Percentiles rank a stretch among this genome's conserved stretches.
Conservation (phyloP, 805 yeast genomes). For the Cyberlindnera galapagoensis region DNA sequence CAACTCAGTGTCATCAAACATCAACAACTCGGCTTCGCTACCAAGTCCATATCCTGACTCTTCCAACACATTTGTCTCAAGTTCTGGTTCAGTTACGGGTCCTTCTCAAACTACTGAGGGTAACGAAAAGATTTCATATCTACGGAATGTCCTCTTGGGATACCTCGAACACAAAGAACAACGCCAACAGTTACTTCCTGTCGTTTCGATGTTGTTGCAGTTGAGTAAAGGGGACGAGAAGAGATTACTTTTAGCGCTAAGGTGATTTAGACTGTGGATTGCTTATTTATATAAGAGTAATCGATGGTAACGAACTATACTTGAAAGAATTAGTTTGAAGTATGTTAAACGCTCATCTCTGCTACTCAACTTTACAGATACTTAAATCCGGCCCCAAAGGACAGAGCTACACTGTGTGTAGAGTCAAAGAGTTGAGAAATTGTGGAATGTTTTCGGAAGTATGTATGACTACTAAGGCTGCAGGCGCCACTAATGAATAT, state of each 20-base stretch:
- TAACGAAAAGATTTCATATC: slow-evolving; percentile 58
- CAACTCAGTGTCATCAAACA: slow-evolving; percentile 27
- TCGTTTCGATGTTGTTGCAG: slow-evolving; percentile 66
- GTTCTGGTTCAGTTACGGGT: background rate
- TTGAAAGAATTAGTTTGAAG: too few relatives aligned
- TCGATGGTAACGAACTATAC: too few relatives aligned
- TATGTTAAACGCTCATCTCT: too few relatives aligned
- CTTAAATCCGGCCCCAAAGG: too few relatives aligned
- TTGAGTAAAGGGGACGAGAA: slow-evolving; percentile 67
- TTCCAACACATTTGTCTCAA: too few relatives aligned
- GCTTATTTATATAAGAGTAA: background rate
- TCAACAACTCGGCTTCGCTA: slow-evolving; percentile 11
- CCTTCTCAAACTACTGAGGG: background rate
- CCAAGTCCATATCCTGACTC: too few relatives aligned
- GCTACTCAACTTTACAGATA: too few relatives aligned
- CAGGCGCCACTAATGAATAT: too few relatives aligned
- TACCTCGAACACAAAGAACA: slow-evolving; percentile 92
- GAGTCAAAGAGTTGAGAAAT: too few relatives aligned
- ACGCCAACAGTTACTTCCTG: slow-evolving; percentile 78
- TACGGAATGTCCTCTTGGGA: slow-evolving; percentile 86
- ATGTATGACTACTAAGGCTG: too few relatives aligned
- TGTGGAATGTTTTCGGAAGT: too few relatives aligned
- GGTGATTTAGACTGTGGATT: slow-evolving; percentile 1
- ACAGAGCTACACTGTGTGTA: too few relatives aligned
- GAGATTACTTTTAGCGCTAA: slow-evolving; percentile 42